Evolutionary conservation across 306 rosid genomes (phyloP), one percentile per base, ranked within the genome.

Genomic region (Hylodesmum podocarpum): DNA sequence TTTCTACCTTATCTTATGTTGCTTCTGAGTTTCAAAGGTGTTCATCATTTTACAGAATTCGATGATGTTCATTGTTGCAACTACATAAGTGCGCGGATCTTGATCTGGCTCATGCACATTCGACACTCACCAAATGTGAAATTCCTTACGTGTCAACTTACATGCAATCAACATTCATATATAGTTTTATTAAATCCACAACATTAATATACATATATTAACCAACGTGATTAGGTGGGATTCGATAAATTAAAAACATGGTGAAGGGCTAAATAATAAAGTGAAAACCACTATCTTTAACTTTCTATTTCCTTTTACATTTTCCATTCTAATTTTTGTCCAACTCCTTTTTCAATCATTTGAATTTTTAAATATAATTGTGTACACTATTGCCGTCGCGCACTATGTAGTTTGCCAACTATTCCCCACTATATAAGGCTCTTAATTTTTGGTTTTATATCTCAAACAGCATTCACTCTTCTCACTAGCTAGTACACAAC

Each of bases 261-360:
- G 77, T 68, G 75, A 43, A 72, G 8, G 54, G 22, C 31, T 21
- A 79, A 53, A 34, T 71, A 76, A 72, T 57, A 73, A 80, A 73
- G 84, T 27, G 78, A 22, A 66, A 16, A 59, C 82, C 88, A 85
- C 88, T 77, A 85, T 43, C 76, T 72, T 69, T 51, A 21, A 51
- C 51, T 18, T 61, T 54, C 7, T 55, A 8, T 59, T 57, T 37
- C 8, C 22, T 49, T 24, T n/a, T 28, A 2, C 13, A 57, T 13
- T 11, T 44, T 57, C 25, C 36, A 40, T 21, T 65, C 25, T 3
- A 0, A 10, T 46, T 84, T 84, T 43, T 68, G 53, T 22, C 41
- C 63, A 36, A 57, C 51, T 41, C 22, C 40, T 53, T 36, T 74
- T 70, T 3, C 74, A 70, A 83, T 75, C 76, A 81, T 81, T 59